phyloP scores from a whole-genome alignment of 352 stramenopile species.

The Pythium monospermum region DNA sequence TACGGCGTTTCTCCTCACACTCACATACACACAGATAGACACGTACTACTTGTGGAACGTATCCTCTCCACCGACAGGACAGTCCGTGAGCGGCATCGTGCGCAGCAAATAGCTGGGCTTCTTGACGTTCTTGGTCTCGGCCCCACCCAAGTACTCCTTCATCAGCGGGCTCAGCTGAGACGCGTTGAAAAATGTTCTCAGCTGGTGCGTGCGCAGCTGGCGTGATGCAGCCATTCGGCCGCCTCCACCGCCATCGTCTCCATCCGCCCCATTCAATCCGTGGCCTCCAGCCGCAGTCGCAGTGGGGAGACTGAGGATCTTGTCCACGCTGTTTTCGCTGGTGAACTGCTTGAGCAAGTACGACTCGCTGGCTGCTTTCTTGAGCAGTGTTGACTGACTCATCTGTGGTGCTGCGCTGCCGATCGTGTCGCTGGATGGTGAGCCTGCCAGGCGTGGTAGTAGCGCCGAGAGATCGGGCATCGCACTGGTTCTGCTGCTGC shows the following conservation, averaged over 20 bases:
- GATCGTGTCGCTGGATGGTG: conserved; percentile 8
- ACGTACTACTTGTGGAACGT: conserved; percentile 76
- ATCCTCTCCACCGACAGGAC: conserved; percentile 70
- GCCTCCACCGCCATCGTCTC: background rate
- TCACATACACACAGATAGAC: background rate
- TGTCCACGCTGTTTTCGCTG: conserved; percentile 54
- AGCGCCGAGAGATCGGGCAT: conserved; percentile 25
- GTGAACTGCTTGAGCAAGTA: conserved; percentile 42
- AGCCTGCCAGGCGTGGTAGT: conserved; percentile 17
- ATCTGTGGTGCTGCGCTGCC: too few species aligned
- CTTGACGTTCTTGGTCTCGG: conserved; percentile 51
- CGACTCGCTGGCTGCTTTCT: conserved; percentile 45
- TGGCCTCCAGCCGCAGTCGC: too few species aligned
- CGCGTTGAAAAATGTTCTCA: conserved; percentile 69
- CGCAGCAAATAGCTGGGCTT: conserved; percentile 69
- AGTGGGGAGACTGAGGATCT: conserved; percentile 35
- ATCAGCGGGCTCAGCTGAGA: conserved; percentile 75
- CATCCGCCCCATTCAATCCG: background rate
- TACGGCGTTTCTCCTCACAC: too few species aligned
- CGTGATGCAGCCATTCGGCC: conserved; percentile 3
- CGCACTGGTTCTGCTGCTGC: background rate
- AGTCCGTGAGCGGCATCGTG: conserved; percentile 65
- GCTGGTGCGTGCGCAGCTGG: conserved; percentile 50
- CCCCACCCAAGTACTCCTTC: conserved; percentile 70
- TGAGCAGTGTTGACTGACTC: conserved; percentile 5